These are phyloP conservation scores for Neofusicoccum laricinum DNA, from an alignment of 2,329 filamentous ascomycete species.

Conservation along the genomic window DNA sequence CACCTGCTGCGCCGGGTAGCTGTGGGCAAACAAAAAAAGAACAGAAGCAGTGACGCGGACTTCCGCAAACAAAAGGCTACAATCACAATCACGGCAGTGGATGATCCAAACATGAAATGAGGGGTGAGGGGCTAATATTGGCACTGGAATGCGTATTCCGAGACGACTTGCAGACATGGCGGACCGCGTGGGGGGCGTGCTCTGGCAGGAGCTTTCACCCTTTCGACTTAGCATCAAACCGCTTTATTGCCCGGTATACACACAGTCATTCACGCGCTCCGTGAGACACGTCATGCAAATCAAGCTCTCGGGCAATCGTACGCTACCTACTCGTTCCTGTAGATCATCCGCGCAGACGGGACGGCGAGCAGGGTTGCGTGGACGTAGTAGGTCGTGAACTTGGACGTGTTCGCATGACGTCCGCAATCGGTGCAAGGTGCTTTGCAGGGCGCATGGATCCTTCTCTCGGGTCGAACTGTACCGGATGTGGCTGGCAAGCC, in stretches of 20 bases:
- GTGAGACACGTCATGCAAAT: neutral
- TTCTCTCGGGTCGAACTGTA: neutral
- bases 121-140: neutral
- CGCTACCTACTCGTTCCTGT: neutral
- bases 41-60: no score
- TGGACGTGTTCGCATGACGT: neutral
- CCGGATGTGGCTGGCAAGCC: no score
- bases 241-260: neutral
- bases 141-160: neutral
- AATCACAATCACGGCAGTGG: no score
- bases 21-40: no score
- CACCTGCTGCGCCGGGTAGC: no score
- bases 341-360: neutral
- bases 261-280: neutral
- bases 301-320: neutral
- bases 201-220: neutral
- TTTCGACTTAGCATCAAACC: neutral
- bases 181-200: neutral
- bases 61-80: no score
- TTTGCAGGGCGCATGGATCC: neutral
- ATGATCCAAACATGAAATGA: neutral
- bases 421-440: neutral
- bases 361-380: neutral
- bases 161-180: no score
- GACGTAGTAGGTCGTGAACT: neutral